A percentile compares a stretch with the other conserved stretches of the same genome.
These are phyloP conservation scores for Fagopyrum homotropicum DNA, from an alignment of 148 eudicot genomes.

Conservation along the genomic window DNA sequence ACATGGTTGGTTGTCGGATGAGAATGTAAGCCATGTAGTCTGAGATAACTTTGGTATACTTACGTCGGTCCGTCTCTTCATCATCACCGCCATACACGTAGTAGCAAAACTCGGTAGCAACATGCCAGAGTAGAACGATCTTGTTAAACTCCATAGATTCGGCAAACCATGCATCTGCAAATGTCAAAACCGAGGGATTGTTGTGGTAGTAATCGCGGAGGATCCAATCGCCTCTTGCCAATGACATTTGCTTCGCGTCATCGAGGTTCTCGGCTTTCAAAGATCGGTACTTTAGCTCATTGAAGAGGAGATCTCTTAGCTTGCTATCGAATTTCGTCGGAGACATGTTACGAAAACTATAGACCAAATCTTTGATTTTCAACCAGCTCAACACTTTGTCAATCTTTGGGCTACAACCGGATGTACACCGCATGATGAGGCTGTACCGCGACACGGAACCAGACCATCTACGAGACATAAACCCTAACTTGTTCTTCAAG, in stretches of 20 bases:
- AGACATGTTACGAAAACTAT: slow-evolving; percentile 20
- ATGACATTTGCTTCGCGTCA: background rate
- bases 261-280: slow-evolving; percentile 11
- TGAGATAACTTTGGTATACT: background rate
- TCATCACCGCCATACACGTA: background rate
- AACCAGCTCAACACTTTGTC: slow-evolving; percentile 8
- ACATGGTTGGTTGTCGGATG: background rate
- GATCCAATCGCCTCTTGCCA: slow-evolving; percentile 1
- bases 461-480: slow-evolving; percentile 31
- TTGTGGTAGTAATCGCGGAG: background rate
- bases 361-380: slow-evolving; percentile 21
- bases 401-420: slow-evolving; percentile 8
- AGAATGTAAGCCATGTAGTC: background rate
- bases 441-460: slow-evolving; percentile 9
- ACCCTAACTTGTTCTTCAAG: background rate
- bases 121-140: slow-evolving; percentile 43
- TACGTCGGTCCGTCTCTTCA: background rate
- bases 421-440: slow-evolving; percentile 24
- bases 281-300: slow-evolving; percentile 27
- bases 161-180: slow-evolving; percentile 19
- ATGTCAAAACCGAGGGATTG: background rate
- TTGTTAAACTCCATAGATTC: slow-evolving; percentile 33
- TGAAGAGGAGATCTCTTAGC: slow-evolving; percentile 23
- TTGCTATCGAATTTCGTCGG: background rate
- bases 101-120: slow-evolving; percentile 39